Conservation (phyloP, 2,329 filamentous ascomycete species). For the Aspergillus persii region DNA sequence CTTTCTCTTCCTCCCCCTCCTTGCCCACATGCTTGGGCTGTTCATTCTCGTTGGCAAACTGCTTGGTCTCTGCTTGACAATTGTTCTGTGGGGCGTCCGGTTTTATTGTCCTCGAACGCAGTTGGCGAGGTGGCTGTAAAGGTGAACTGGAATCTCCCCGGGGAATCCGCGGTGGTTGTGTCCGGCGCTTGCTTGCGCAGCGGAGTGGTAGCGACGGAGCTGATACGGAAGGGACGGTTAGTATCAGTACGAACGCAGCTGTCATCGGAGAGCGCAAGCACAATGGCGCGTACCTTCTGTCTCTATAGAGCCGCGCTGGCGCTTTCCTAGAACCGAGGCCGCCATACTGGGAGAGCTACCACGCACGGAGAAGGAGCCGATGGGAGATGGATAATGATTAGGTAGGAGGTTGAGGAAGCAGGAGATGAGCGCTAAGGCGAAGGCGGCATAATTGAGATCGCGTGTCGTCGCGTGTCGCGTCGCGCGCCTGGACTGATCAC, state of each 20-base stretch:
- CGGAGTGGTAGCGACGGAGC: slow-evolving; percentile 31
- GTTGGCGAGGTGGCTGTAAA: slow-evolving; percentile 28
- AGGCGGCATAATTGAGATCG: slow-evolving; percentile 18
- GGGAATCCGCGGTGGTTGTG: slow-evolving; percentile 43
- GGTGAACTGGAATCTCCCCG: slow-evolving; percentile 30
- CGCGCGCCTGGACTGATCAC: background rate
- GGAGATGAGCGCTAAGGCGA: background rate
- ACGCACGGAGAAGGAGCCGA: slow-evolving; percentile 12
- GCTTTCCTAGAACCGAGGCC: slow-evolving; percentile 45
- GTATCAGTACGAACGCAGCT: background rate
- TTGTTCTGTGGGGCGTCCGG: slow-evolving; percentile 26
- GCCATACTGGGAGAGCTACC: slow-evolving; percentile 31
- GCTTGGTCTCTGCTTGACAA: slow-evolving; percentile 24
- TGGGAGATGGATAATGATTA: slow-evolving; percentile 3
- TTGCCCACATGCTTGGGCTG: slow-evolving; percentile 50
- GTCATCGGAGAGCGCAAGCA: slow-evolving; percentile 6
- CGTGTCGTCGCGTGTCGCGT: slow-evolving; percentile 8
- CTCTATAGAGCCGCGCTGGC: slow-evolving; percentile 38
- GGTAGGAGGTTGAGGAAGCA: background rate
- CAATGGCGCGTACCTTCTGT: slow-evolving; percentile 39
- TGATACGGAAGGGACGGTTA: slow-evolving; percentile 14
- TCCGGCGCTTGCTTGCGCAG: slow-evolving; percentile 48
- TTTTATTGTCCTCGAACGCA: slow-evolving; percentile 38
- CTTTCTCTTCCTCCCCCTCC: slow-evolving; percentile 37
- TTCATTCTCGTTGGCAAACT: slow-evolving; percentile 31